Evolutionary conservation across 352 stramenopile genomes (phyloP), one percentile per base, ranked within the genome.

Genomic region (Globisporangium paddicum): DNA sequence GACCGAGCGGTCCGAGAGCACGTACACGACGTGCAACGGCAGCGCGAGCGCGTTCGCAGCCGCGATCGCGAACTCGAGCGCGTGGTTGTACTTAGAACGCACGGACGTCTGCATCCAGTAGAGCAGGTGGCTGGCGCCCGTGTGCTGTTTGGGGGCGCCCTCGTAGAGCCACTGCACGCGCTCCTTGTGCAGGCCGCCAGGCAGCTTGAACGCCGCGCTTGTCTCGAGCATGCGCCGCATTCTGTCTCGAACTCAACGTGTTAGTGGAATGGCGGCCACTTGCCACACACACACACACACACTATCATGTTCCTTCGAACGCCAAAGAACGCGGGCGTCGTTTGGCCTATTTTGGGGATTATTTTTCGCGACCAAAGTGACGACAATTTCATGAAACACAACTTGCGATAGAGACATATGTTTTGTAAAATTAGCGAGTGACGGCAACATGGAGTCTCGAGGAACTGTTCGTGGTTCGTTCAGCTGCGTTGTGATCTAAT

Each of bases 81-180:
- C 67, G 64, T 91, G 93, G 59, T 95, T 95, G 70, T 90, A 84
- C 48, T 87, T 83, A 26, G 81, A 69, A 41, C 86, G 86, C 64
- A 93, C 79, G 2, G 82, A 86, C 44, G 82, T 92, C 60, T 95
- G 86, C 86, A 95, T 95, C 86, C 86, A 95, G 69, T 95, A 95
- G 58, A 95, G 68, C 44, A 95, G 57, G 79, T 61, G 38, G 38
- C 16, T 67, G 18, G 19, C 34, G 16, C n/a, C n/a, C 18, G 13
- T 25, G 45, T 16, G 56, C 40, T 23, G 35, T 23, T 34, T 37
- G 30, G 16, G 18, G 26, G 63, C 26, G 30, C 82, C 82, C 54
- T 90, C 77, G 56, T 86, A 89, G 32, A 90, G 66, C 83, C 83
- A 93, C 67, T 88, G 75, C 13, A 93, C 66, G 40, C 83, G 79